Base-by-base conservation (phyloP, 75 land plant species). In the Azolla pinnata region DNA sequence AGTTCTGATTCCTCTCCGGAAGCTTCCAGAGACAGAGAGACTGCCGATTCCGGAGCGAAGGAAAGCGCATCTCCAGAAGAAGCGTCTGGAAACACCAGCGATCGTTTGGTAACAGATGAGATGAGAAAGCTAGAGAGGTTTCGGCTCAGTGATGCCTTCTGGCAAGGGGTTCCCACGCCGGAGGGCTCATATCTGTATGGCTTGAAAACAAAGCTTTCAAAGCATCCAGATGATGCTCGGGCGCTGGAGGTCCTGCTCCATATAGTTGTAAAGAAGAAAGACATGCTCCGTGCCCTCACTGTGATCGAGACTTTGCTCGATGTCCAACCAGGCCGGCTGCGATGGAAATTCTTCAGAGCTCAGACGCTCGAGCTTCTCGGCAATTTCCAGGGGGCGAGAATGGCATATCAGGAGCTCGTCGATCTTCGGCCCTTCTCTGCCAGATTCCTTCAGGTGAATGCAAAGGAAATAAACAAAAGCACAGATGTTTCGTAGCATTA, bases 281-380 rank as follows among this genome's bases (percentile, higher is more conserved):
- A 49, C 26, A 46, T 70, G 38, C 25, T 29, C 9, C 48, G 32
- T 25, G 73, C 73, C 32, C 29, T 70, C 5, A 33, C 67, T 34
- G 62, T 66, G 4, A 49, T 73, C 46, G 75, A 66, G 26, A 55
- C 48, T n/a, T 18, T 73, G 23, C 60, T 73, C 10, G 54, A 17
- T 19, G 31, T 73, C 35, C 52, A 46, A 31, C 75, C 75, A 9
- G 48, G 59, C 26, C 63, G 54, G 12, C 23, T 60, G 26, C 48
- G 62, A 26, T 61, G 60, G 68, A 69, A 61, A 54, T 68, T 60
- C 33, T 42, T 73, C 0, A 60, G 50, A 42, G 75, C 75, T 1
- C 70, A 59, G 35, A 26, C 75, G 7, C 60, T 59, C n/a, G 75
- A 66, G 8, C 53, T 60, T 61, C 57, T 73, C 23, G 75, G 75